Base-by-base conservation (phyloP, 257 asterid genomes). In the Gentiana macrophylla region DNA sequence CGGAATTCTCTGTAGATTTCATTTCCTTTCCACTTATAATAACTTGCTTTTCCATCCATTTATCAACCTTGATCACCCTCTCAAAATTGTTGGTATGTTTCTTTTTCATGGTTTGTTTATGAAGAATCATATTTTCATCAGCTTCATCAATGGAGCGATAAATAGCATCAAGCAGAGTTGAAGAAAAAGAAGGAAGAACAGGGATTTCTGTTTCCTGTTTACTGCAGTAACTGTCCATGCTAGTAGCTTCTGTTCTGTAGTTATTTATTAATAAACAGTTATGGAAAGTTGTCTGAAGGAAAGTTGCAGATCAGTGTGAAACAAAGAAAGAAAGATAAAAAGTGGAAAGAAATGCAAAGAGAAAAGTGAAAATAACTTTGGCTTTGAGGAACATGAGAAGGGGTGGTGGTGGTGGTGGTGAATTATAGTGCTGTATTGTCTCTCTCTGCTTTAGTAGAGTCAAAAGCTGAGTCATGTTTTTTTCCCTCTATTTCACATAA, bases 21-120 rank as follows among this genome's bases (percentile, higher is more conserved):
- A 87, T 61, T 44, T 89, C 76, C 52, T 77, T 77, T 12, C 72
- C 83, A 47, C 58, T 64, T 4, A 49, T 41, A 41, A 3, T 4
- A 24, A 11, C 78, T 69, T 78, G 80, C 70, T 89, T 79, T 71
- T 82, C 92, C 92, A 82, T 86, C 96, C 96, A 91, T 49, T 82
- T 84, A 80, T 91, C 96, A 48, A 86, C 79, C 86, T 82, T 74
- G 65, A 84, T 74, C 6, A 80, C 81, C 35, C 95, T 77, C 54
- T 67, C 86, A 64, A 74, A 79, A 61, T 73, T 78, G 12, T 79
- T 91, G 76, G 74, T 73, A 5, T 24, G 24, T 56, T 77, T 79
- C 66, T 73, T 77, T 71, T 78, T 67, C 79, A 64, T 68, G 24
- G 75, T 55, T 59, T 81, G 80, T 12, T 72, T 61, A 46, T 68